Evolutionary conservation across 306 rosid genomes (phyloP), one percentile per base, ranked within the genome.

Genomic region (Macrotyloma uniflorum): DNA sequence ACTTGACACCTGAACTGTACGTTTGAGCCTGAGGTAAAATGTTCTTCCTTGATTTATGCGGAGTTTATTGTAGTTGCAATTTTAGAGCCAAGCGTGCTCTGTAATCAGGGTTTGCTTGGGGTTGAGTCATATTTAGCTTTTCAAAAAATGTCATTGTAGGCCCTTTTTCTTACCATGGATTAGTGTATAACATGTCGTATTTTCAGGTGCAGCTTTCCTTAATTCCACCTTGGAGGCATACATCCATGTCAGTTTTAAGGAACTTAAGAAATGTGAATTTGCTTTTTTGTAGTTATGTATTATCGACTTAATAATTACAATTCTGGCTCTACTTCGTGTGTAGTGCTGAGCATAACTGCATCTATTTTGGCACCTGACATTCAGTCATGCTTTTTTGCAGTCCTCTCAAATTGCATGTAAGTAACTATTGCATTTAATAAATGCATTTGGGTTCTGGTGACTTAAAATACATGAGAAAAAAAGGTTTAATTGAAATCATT

Each of bases 11-110:
- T 82, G 91, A 79, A 77, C 84, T 2, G 79, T 35, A 10, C 85
- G 90, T 84, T 91, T 26, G 97, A 86, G 80, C 87, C 92, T 15
- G 87, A 92, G 98, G 98, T 95, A 83, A 78, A 58, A 67, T 20
- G 49, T 45, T 69, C 57, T 47, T 61, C 62, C 59, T 16, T 59
- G 28, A 69, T 64, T 51, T 28, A 14, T 42, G 54, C 64, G 46
- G 33, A 3, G 65, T 1, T 50, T 58, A 28, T 40, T 26, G 35
- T 70, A 65, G 23, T 65, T 28, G 40, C n/a, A 19, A 1, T 33
- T 55, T 26, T 14, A 53, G 19, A 64, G 43, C 62, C 23, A 26
- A 49, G 30, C 23, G 4, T 28, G 19, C 32, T 59, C 38, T 59
- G 36, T 28, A 59, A 28, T 49, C 18, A 32, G 26, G 38, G 53